phyloP scores from a whole-genome alignment of 1,284 basidiomycete genomes.

The Sanghuangporus baumii region DNA sequence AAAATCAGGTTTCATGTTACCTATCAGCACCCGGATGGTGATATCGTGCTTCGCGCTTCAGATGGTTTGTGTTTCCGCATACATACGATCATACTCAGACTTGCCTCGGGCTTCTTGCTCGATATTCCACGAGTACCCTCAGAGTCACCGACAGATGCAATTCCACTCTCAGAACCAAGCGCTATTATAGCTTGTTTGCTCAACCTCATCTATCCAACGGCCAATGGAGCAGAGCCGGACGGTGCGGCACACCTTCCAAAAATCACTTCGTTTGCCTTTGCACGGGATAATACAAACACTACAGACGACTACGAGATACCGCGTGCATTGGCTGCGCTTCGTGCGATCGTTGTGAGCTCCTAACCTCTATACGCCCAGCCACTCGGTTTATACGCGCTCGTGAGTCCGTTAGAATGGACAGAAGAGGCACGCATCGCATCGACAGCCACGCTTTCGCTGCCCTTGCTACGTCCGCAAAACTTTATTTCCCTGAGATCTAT shows the following conservation, averaged over 20 bases:
- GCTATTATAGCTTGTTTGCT: not conserved
- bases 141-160: not conserved
- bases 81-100: conserved; percentile 7
- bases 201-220: conserved; percentile 12
- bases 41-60: conserved; percentile 7
- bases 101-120: conserved; percentile 14
- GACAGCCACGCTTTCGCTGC: not conserved
- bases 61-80: conserved; percentile 12
- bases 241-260: not conserved
- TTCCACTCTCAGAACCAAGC: conserved; percentile 3
- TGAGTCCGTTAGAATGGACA: conserved; percentile 8
- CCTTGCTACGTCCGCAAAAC: not conserved
- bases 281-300: not conserved
- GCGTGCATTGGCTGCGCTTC: not conserved
- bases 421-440: conserved; percentile 9
- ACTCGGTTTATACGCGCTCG: conserved; percentile 12
- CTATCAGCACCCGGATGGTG: conserved; percentile 20
- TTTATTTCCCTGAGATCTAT: not conserved
- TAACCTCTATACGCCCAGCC: not conserved
- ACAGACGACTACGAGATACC: conserved; percentile 17
- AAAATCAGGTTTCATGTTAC: not conserved
- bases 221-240: not conserved
- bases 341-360: not conserved
- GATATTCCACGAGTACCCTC: not conserved
- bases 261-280: not conserved